phyloP scores from a whole-genome alignment of 2,329 filamentous ascomycete species.

The Septoria linicola region DNA sequence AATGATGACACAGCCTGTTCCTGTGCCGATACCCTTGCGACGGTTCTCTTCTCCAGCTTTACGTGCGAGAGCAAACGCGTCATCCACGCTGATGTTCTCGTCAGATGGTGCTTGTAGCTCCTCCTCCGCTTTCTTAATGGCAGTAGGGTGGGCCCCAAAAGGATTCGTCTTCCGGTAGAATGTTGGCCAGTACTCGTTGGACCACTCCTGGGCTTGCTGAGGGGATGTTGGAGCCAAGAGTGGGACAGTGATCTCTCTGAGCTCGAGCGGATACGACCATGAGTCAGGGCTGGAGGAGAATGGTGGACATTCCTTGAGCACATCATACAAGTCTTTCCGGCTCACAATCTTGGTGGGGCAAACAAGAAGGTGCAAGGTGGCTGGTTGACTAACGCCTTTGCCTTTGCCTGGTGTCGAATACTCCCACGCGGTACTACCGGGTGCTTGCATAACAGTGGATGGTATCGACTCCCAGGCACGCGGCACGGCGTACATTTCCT shows the following conservation, averaged over 20 bases:
- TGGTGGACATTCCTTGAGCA: slow-evolving; percentile 41
- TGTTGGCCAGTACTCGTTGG: slow-evolving; percentile 75
- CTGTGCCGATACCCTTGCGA: slow-evolving; percentile 61
- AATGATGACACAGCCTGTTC: slow-evolving; percentile 73
- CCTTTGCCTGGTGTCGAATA: slow-evolving; percentile 61
- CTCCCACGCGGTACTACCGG: slow-evolving; percentile 45
- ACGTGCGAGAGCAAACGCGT: slow-evolving; percentile 63
- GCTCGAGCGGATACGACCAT: slow-evolving; percentile 49
- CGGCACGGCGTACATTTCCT: slow-evolving; percentile 37
- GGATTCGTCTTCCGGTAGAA: slow-evolving; percentile 86
- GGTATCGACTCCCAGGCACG: slow-evolving; percentile 36
- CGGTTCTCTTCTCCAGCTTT: slow-evolving; percentile 61
- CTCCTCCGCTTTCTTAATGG: slow-evolving; percentile 67
- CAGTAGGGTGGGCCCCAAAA: slow-evolving; percentile 76
- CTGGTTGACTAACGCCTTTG: slow-evolving; percentile 44
- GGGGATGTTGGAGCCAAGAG: slow-evolving; percentile 72
- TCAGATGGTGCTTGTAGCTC: slow-evolving; percentile 54
- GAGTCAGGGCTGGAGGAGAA: slow-evolving; percentile 41
- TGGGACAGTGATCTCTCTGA: slow-evolving; percentile 67
- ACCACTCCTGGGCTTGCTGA: slow-evolving; percentile 73
- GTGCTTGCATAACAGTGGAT: slow-evolving; percentile 33
- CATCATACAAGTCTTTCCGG: slow-evolving; percentile 52
- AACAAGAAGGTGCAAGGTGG: slow-evolving; percentile 52
- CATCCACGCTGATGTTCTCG: slow-evolving; percentile 53
- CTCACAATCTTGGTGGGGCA: slow-evolving; percentile 54